Percentiles rank a stretch among this genome's conserved stretches.
These are phyloP conservation scores for Aaosphaeria pasadenensis DNA, from an alignment of 2,329 filamentous ascomycete genomes.

Conservation along the genomic window DNA sequence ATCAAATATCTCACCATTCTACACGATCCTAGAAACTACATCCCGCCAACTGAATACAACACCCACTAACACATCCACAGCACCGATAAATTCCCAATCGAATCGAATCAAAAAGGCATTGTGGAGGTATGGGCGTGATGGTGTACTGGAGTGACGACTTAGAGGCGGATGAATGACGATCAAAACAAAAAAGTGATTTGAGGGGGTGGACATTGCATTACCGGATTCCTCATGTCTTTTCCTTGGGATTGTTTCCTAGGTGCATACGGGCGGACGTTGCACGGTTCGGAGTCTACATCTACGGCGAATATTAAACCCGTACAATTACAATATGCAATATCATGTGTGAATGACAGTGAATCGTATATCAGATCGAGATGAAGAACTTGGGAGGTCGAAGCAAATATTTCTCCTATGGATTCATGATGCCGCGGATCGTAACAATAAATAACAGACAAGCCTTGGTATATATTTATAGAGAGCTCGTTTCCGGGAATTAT, in stretches of 20 bases:
- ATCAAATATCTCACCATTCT: neutral
- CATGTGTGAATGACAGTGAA: no score
- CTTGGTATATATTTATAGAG: no score
- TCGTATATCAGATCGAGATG: no score
- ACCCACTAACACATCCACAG: slow-evolving; percentile 6
- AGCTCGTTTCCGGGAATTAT: no score
- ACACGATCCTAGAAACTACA: neutral
- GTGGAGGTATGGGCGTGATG: neutral
- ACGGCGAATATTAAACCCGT: no score
- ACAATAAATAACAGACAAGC: no score
- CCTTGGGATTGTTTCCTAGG: neutral
- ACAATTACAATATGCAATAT: no score
- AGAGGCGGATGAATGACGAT: neutral
- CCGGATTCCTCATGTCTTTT: neutral
- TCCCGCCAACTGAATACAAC: neutral
- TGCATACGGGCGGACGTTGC: neutral
- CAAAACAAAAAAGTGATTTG: neutral
- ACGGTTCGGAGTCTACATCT: no score
- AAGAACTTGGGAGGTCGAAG: no score
- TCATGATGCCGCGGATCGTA: no score
- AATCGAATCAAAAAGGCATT: slow-evolving; percentile 1
- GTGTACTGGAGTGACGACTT: neutral
- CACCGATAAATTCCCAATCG: slow-evolving; percentile 32
- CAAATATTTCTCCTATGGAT: no score
- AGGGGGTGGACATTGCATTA: neutral